Conservation (phyloP, 139 green algal species). For the Nannochloris sp. region DNA sequence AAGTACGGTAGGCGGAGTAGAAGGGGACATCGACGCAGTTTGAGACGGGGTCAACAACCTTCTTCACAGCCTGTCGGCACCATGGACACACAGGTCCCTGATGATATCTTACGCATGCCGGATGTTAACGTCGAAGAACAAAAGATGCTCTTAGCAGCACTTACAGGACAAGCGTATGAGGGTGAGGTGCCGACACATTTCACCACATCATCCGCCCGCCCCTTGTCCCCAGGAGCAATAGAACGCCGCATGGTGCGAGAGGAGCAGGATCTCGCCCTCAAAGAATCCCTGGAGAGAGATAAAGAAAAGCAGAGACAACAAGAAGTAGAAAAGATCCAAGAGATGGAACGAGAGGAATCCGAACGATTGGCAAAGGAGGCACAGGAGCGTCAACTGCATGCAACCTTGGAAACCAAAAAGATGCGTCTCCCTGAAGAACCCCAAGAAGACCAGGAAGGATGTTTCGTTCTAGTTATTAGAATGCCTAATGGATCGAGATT, state of each 20-base stretch:
- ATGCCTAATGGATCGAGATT: conserved; percentile 51
- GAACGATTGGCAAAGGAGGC: background rate
- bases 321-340: background rate
- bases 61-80: too few relatives aligned
- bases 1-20: conserved; percentile 6
- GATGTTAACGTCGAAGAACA: conserved; percentile 35
- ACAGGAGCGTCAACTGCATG: conserved; percentile 1
- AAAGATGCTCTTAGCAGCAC: conserved; percentile 29
- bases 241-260: conserved; percentile 12
- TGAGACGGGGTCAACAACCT: background rate
- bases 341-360: conserved; percentile 2
- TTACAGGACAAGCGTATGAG: conserved; percentile 22
- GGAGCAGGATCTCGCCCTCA: conserved; percentile 25
- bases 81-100: background rate
- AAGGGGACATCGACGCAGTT: background rate
- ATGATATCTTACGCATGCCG: background rate
- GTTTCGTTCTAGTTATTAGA: conserved; percentile 44
- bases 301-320: conserved; percentile 9
- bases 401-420: conserved; percentile 9
- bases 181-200: conserved; percentile 13
- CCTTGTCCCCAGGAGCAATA: conserved; percentile 21
- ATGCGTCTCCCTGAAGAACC: conserved; percentile 45
- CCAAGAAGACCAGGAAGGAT: conserved; percentile 14
- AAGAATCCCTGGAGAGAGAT: conserved; percentile 13
- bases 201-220: background rate